Evolutionary conservation across 495 filamentous ascomycete species (phyloP), one percentile per base, ranked within the genome.

Genomic region (Amphirosellinia nigrospora): DNA sequence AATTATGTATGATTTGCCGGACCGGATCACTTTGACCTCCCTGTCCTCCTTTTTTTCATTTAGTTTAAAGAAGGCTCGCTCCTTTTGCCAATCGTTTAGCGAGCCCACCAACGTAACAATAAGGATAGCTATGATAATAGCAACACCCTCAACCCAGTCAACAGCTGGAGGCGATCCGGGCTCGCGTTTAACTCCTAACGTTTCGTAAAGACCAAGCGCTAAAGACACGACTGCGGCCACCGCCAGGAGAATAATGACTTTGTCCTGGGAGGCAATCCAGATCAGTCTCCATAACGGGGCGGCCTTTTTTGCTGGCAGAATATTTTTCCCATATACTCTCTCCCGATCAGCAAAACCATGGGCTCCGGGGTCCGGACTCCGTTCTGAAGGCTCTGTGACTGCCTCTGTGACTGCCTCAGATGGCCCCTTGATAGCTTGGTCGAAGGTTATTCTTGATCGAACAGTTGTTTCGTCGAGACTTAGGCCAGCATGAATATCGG

Each of bases 181-280:
- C 10, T 71, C 65, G 10, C 82, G 80, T 2, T 73, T 68, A 8
- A 76, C 81, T 10, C 85, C 83, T 56, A 87, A 85, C 3, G 84
- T 86, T 67, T 87, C 83, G 71, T 87, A 87, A n/a, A 88, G 75
- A 36, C 94, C 94, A 16, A 97, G 85, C 1, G 89, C 92, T n/a
- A 97, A 83, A 6, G 94, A 96, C 43, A 97, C 88, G 34, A 89
- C 83, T 8, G 94, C 94, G 4, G 94, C 93, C 55, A 90, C 80
- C 1, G 92, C 92, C 65, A 97, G 82, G 7, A 97, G 80, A 59
- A 94, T 91, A 19, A 96, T 79, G 26, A 96, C 90, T 70, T 94
- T 94, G 78, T 96, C 93, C 60, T 93, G 92, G 73, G 91, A 93
- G 3, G 92, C 92, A 74, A 92, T 90, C 92, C 92, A 96, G 46